phyloP scores from a whole-genome alignment of 805 yeast genomes.

The Huiozyma naganishii region DNA sequence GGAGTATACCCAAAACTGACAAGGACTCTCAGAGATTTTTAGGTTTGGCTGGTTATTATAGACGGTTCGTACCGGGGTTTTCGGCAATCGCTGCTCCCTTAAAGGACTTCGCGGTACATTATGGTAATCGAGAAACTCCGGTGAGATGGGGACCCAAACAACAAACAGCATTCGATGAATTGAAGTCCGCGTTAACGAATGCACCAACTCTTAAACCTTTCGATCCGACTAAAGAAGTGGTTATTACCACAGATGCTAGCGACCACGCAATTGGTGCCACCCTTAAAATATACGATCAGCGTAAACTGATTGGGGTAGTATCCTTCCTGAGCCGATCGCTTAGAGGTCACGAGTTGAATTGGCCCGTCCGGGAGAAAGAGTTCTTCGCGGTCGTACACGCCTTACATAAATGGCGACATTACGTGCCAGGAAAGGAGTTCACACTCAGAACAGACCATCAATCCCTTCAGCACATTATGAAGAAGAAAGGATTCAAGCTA shows the following conservation, averaged over 20 bases:
- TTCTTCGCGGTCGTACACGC: neutral
- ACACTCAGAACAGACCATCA: neutral
- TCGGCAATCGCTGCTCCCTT: neutral
- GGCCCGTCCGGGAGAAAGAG: constrained; percentile 2
- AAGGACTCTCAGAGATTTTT: neutral
- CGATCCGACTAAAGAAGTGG: neutral
- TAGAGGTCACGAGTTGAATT: neutral
- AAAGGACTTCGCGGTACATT: neutral
- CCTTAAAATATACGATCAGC: neutral
- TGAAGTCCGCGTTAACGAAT: neutral
- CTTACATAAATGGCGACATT: constrained; percentile 1
- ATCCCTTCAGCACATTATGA: neutral
- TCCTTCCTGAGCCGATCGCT: neutral
- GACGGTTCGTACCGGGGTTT: neutral
- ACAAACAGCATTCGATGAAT: neutral
- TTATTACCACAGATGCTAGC: constrained; percentile 1
- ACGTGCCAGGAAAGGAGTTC: neutral
- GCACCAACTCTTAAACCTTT: constrained; percentile 1
- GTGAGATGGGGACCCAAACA: neutral
- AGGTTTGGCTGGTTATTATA: neutral
- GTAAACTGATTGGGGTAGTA: neutral
- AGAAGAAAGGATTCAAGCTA: neutral
- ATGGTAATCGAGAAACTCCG: neutral
- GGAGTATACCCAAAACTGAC: constrained; percentile 1
- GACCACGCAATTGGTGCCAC: neutral